Evolutionary conservation across 176 grass and related monocot species (phyloP).

Genomic region (Metroxylon sagu): DNA sequence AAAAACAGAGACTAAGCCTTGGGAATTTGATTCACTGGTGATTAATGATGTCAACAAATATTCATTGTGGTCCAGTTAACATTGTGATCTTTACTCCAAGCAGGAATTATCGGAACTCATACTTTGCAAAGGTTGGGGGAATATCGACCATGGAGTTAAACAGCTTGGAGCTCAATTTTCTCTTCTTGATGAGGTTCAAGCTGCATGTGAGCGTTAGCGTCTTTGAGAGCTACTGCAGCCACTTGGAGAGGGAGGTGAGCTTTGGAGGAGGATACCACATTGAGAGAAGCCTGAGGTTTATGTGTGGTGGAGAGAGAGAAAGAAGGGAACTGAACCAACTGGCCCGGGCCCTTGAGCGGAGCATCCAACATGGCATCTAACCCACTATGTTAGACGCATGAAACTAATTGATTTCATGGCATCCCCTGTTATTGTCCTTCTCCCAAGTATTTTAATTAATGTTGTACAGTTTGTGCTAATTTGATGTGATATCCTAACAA

Average conservation of each 20-base stretch:
- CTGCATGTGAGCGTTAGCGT: conserved; percentile 64
- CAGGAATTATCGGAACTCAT: conserved; percentile 69
- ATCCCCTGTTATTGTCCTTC: too few species aligned
- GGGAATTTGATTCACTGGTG: too few species aligned
- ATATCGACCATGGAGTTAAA: conserved; percentile 44
- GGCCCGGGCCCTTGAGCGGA: conserved; percentile 7
- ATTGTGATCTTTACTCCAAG: background rate
- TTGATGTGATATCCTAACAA: too few species aligned
- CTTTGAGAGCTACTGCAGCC: conserved; percentile 72
- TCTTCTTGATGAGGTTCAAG: conserved; percentile 81
- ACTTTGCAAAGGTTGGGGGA: conserved; percentile 77
- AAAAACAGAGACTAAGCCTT: too few species aligned
- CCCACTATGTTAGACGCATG: too few species aligned
- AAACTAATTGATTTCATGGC: too few species aligned
- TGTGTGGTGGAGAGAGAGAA: conserved; percentile 31
- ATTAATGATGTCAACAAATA: too few species aligned
- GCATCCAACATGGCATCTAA: too few species aligned
- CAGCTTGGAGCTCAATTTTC: conserved; percentile 61
- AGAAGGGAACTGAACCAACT: conserved; percentile 17
- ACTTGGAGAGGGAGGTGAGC: conserved; percentile 78
- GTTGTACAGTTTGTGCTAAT: too few species aligned
- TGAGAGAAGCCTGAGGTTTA: conserved; percentile 36
- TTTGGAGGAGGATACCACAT: conserved; percentile 56
- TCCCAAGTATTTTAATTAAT: too few species aligned
- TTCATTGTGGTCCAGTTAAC: too few species aligned